Percentiles rank a stretch among this genome's conserved stretches.
phyloP scores from a whole-genome alignment of 768 basidiomycete species.

The Trametes punicea region DNA sequence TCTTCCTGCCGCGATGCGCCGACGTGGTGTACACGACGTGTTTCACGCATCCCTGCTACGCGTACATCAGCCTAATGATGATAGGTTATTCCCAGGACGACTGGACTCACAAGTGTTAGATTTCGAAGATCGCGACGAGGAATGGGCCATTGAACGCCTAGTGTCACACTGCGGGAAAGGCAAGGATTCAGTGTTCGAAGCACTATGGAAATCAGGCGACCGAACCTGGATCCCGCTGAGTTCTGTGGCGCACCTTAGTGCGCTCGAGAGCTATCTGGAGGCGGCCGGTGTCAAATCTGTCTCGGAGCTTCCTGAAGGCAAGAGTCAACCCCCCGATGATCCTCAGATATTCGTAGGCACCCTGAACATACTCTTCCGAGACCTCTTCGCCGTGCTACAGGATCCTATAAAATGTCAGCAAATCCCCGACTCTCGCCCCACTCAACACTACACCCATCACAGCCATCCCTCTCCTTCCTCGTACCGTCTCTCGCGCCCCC shows the following conservation, averaged over 20 bases:
- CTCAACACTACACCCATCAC: too few relatives aligned
- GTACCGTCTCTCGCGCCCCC: background rate
- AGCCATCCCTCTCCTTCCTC: too few relatives aligned
- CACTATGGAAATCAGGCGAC: slow-evolving; percentile 5
- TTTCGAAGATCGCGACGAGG: slow-evolving; percentile 17
- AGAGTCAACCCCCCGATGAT: background rate
- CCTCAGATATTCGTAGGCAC: slow-evolving; percentile 4
- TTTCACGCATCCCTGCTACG: slow-evolving; percentile 34
- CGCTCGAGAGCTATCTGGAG: slow-evolving; percentile 2
- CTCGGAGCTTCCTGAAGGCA: background rate
- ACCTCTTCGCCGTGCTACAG: too few relatives aligned
- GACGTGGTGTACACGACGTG: too few relatives aligned
- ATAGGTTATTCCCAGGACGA: slow-evolving; percentile 27
- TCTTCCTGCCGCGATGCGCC: slow-evolving; percentile 30
- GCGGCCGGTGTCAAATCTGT: background rate
- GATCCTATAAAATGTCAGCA: too few relatives aligned
- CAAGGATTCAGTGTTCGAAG: background rate
- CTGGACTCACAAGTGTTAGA: slow-evolving; percentile 14
- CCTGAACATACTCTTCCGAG: too few relatives aligned
- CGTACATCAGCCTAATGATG: slow-evolving; percentile 35
- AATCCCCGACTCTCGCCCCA: too few relatives aligned
- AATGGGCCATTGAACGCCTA: slow-evolving; percentile 26
- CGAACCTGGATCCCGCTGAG: slow-evolving; percentile 3
- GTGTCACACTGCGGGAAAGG: background rate
- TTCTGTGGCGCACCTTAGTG: background rate